These are phyloP conservation scores for Gastrolobium bilobum DNA, from an alignment of 306 rosid species.

Conservation along the genomic window DNA sequence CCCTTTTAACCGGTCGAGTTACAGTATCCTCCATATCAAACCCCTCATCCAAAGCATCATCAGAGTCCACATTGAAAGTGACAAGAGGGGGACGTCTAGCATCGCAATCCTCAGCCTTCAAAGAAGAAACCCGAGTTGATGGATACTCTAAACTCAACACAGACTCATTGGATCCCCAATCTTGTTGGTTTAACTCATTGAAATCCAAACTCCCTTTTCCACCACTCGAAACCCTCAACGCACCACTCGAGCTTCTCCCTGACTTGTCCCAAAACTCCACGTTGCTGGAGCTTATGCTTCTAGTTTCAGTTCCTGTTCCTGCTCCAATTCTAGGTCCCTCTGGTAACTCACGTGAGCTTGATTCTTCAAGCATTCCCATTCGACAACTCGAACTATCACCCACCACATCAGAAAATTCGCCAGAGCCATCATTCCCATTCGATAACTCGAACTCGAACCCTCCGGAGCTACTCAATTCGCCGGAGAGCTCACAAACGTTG, in stretches of 20 bases:
- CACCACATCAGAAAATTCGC: slow-evolving; percentile 73
- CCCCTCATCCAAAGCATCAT: slow-evolving; percentile 66
- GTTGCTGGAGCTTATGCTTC: slow-evolving; percentile 58
- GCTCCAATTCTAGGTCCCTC: slow-evolving; percentile 9
- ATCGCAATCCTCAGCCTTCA: slow-evolving; percentile 68
- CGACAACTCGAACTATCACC: slow-evolving; percentile 53
- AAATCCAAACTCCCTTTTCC: slow-evolving; percentile 79
- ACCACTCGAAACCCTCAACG: slow-evolving; percentile 60
- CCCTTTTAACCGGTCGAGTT: slow-evolving; percentile 61
- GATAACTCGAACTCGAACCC: slow-evolving; percentile 88
- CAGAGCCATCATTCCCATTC: slow-evolving; percentile 67
- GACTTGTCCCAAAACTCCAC: slow-evolving; percentile 73
- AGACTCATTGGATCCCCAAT: slow-evolving; percentile 84
- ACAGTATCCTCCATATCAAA: slow-evolving; percentile 65
- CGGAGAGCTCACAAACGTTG: slow-evolving; percentile 67
- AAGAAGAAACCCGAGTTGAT: slow-evolving; percentile 87
- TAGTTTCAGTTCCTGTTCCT: neutral
- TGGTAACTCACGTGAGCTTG: slow-evolving; percentile 60
- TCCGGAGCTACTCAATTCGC: slow-evolving; percentile 91
- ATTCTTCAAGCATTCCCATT: slow-evolving; percentile 52
- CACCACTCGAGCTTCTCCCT: slow-evolving; percentile 57
- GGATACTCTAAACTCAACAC: slow-evolving; percentile 92
- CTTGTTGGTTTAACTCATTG: slow-evolving; percentile 71
- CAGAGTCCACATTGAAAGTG: slow-evolving; percentile 73
- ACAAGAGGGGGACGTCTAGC: slow-evolving; percentile 63